Conservation (phyloP, 2,329 filamentous ascomycete genomes). For the Beauveria sp. region DNA sequence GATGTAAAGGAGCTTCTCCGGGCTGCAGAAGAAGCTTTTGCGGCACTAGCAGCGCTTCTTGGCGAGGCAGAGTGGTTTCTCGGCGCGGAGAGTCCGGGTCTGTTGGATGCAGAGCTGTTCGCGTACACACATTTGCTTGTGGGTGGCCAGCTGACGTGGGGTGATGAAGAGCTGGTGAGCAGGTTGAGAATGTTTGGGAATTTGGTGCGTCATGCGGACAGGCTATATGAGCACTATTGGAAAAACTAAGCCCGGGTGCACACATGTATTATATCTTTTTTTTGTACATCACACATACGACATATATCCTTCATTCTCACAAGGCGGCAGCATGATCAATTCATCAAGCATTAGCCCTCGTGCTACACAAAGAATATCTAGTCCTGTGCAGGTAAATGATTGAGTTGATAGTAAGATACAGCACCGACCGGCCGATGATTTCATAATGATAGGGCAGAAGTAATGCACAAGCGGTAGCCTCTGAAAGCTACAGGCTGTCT, state of each 20-base stretch:
- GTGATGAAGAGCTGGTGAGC: constrained; percentile 50
- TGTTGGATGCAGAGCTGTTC: constrained; percentile 87
- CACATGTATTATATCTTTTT: not conserved
- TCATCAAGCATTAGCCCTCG: not conserved
- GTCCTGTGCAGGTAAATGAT: not conserved
- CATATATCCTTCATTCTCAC: not conserved
- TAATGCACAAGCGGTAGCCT: not conserved
- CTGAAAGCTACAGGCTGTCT: not conserved
- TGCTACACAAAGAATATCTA: not conserved
- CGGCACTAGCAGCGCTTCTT: constrained; percentile 37
- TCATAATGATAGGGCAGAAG: not conserved
- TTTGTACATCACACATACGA: not conserved
- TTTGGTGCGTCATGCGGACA: constrained; percentile 44
- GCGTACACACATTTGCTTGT: constrained; percentile 80
- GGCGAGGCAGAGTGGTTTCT: constrained; percentile 41
- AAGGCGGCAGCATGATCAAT: not conserved
- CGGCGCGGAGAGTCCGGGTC: constrained; percentile 44
- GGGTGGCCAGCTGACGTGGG: constrained; percentile 56
- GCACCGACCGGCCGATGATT: not conserved
- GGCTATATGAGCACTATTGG: constrained; percentile 28
- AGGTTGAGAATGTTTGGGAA: constrained; percentile 50
- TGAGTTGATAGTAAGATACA: not conserved
- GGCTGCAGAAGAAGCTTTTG: constrained; percentile 38
- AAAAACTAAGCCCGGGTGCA: not conserved
- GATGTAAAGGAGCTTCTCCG: constrained; percentile 31